These are phyloP conservation scores for Dentipellis fragilis DNA, from an alignment of 768 basidiomycete species.

Conservation along the genomic window DNA sequence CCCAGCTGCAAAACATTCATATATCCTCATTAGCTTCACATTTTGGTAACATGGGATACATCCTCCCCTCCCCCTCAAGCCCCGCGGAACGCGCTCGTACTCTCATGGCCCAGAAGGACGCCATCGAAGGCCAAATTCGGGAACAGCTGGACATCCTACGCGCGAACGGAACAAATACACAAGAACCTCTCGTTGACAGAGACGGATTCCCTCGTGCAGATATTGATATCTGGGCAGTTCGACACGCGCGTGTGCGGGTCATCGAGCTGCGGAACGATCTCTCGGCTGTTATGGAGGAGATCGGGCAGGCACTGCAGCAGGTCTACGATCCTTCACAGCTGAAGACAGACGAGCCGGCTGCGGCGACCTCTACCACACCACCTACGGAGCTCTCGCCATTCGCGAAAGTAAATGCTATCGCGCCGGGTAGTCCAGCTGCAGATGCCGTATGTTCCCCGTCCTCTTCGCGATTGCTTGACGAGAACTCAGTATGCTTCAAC, in stretches of 20 bases:
- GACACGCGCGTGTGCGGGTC: conserved; percentile 66
- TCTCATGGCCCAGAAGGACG: conserved; percentile 60
- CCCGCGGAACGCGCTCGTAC: conserved; percentile 49
- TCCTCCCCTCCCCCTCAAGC: conserved; percentile 9
- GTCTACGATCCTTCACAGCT: conserved; percentile 44
- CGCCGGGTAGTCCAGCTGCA: conserved; percentile 73
- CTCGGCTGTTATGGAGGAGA: conserved; percentile 48
- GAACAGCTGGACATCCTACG: conserved; percentile 52
- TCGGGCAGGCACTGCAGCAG: conserved; percentile 57
- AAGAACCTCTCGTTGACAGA: conserved; percentile 67
- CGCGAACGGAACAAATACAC: conserved; percentile 53
- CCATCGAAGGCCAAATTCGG: conserved; percentile 63
- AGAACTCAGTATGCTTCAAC: background rate
- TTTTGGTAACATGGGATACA: conserved; percentile 10
- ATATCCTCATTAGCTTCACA: background rate
- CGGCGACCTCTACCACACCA: background rate
- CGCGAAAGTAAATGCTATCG: conserved; percentile 75
- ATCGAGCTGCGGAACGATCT: conserved; percentile 78
- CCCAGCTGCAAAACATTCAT: background rate
- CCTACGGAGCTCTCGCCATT: conserved; percentile 37
- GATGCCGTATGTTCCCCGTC: conserved; percentile 50
- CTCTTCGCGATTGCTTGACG: background rate
- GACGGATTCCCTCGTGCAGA: conserved; percentile 88
- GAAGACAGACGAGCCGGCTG: conserved; percentile 11
- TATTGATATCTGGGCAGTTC: conserved; percentile 75